Percentiles rank a stretch among this genome's conserved stretches.
phyloP scores from a whole-genome alignment of 176 grass and related monocot genomes.

The Thinopyrum elongatum region DNA sequence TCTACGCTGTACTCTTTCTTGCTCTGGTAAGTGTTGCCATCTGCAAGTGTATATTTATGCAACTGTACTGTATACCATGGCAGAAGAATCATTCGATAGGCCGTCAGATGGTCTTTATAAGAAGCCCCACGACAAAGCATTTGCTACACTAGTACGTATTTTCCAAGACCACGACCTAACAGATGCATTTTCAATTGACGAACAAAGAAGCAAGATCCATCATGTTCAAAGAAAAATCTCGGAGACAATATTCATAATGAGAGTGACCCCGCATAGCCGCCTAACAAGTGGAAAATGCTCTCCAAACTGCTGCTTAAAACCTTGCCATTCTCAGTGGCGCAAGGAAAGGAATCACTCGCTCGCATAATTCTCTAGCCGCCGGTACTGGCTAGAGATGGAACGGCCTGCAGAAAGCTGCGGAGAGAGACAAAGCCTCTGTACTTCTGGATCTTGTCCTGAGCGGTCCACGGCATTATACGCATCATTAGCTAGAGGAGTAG shows the following conservation, averaged over 20 bases:
- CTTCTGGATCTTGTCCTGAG: conserved; percentile 48
- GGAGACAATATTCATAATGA: neutral
- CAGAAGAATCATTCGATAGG: too few species aligned
- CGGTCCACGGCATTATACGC: conserved; percentile 24
- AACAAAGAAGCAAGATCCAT: neutral
- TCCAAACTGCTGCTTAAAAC: neutral
- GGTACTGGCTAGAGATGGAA: conserved; percentile 5
- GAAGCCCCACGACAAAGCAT: too few species aligned
- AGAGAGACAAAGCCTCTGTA: conserved; percentile 31
- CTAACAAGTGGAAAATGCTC: neutral
- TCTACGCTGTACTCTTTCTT: neutral
- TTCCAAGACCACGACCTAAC: neutral
- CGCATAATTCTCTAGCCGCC: neutral
- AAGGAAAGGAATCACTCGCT: conserved; percentile 23
- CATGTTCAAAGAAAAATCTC: neutral
- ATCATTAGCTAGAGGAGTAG: conserved; percentile 1
- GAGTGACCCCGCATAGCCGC: neutral
- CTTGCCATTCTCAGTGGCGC: neutral
- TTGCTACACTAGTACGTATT: neutral
- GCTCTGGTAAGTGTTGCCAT: too few species aligned
- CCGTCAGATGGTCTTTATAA: too few species aligned
- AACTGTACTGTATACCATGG: too few species aligned
- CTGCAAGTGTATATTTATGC: too few species aligned
- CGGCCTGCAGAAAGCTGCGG: conserved; percentile 19
- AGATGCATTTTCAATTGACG: neutral